Conservation (phyloP, 805 yeast species). For the Candida verbasci region DNA sequence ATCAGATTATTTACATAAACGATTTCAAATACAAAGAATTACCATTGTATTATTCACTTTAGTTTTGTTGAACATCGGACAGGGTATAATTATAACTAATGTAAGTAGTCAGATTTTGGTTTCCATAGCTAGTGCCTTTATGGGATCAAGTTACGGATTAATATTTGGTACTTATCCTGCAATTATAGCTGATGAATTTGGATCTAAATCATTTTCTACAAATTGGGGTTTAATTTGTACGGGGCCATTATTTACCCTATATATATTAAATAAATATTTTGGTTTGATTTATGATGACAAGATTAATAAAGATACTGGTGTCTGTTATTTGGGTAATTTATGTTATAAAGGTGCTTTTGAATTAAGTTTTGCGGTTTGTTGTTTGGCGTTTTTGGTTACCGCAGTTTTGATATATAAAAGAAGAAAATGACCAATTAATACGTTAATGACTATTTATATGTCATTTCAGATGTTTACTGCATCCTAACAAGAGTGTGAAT, state of each 20-base stretch:
- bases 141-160: conserved; percentile 68
- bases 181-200: conserved; percentile 67
- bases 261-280: conserved; percentile 49
- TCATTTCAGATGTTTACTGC: too few species aligned
- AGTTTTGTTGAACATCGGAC: conserved; percentile 32
- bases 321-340: conserved; percentile 32
- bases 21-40: conserved; percentile 50
- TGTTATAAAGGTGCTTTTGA: conserved; percentile 37
- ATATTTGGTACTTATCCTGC: conserved; percentile 75
- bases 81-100: conserved; percentile 28
- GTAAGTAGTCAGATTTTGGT: conserved; percentile 31
- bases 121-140: conserved; percentile 46
- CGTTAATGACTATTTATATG: too few species aligned
- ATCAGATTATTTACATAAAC: conserved; percentile 56
- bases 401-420: conserved; percentile 1
- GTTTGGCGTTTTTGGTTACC: conserved; percentile 1
- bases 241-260: conserved; percentile 59
- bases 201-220: conserved; percentile 63
- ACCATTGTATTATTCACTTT: conserved; percentile 57
- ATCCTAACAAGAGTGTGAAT: too few species aligned
- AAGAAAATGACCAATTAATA: too few species aligned
- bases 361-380: conserved; percentile 25
- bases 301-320: conserved; percentile 34
- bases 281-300: conserved; percentile 51
- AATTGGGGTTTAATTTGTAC: conserved; percentile 74